phyloP scores from a whole-genome alignment of 1,284 basidiomycete genomes.

The Cutaneotrichosporon cyanovorans region DNA sequence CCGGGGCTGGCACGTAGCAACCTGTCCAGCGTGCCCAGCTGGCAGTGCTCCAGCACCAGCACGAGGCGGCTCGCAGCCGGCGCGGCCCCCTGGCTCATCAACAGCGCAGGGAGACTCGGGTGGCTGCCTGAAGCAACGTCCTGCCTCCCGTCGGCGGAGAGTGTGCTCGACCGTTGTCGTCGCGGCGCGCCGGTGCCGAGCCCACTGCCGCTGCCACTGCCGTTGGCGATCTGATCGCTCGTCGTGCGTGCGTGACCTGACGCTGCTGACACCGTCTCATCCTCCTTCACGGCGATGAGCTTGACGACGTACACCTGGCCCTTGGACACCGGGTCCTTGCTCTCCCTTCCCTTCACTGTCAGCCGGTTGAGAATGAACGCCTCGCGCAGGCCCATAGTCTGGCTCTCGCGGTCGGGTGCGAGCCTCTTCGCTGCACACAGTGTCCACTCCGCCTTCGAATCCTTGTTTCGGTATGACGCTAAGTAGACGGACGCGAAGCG shows the following conservation, averaged over 20 bases:
- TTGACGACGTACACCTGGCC: constrained; percentile 35
- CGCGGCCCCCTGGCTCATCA: background rate
- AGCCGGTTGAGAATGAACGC: constrained; percentile 48
- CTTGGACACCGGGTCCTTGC: constrained; percentile 1
- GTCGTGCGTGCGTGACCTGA: background rate
- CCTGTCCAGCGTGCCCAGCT: constrained; percentile 42
- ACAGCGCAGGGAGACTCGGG: background rate
- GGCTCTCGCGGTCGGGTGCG: constrained; percentile 45
- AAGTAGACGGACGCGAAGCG: constrained; percentile 48
- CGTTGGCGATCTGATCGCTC: background rate
- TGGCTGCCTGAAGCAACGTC: background rate
- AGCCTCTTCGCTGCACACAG: constrained; percentile 48
- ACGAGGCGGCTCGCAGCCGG: constrained; percentile 24
- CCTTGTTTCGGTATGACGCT: constrained; percentile 32
- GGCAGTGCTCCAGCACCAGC: constrained; percentile 45
- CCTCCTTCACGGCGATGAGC: constrained; percentile 41
- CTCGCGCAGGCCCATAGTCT: constrained; percentile 47
- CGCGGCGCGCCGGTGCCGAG: no score
- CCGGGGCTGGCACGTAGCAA: constrained; percentile 42
- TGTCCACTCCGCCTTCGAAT: constrained; percentile 27
- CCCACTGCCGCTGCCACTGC: no score
- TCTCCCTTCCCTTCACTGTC: background rate
- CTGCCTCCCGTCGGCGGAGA: constrained; percentile 6
- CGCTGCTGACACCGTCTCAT: constrained; percentile 12
- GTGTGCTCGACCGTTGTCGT: constrained; percentile 8